phyloP scores from a whole-genome alignment of 2,329 filamentous ascomycete genomes.

The Remersonia thermophila region DNA sequence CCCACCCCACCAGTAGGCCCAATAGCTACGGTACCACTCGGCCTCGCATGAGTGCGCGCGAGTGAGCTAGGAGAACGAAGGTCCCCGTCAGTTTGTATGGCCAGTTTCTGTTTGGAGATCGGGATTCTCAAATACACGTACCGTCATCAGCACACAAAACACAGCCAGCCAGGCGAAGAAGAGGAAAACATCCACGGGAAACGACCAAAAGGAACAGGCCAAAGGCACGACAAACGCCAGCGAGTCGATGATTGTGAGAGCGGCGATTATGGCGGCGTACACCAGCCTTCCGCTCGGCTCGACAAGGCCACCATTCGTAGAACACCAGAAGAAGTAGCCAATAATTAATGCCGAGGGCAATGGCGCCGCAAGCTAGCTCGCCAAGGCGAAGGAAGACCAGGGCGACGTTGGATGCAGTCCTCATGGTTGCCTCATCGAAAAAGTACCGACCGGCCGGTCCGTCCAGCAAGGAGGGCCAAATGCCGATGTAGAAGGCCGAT shows the following conservation, averaged over 20 bases:
- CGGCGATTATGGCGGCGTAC: constrained; percentile 8
- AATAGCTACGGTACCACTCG: constrained; percentile 9
- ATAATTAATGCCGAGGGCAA: constrained; percentile 7
- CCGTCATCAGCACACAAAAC: constrained; percentile 10
- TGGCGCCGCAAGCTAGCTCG: constrained; percentile 4
- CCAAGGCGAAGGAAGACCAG: constrained; percentile 4
- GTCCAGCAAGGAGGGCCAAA: too few relatives aligned
- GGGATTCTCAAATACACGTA: not conserved
- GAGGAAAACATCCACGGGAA: constrained; percentile 10
- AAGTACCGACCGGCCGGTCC: too few relatives aligned
- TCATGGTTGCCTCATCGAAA: not conserved
- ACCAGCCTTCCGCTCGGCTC: constrained; percentile 9
- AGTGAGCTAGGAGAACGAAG: constrained; percentile 6
- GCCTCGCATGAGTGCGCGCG: constrained; percentile 6
- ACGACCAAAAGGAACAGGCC: constrained; percentile 10
- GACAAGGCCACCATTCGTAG: constrained; percentile 5
- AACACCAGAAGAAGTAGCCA: constrained; percentile 6
- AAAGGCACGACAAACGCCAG: constrained; percentile 8
- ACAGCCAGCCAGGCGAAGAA: constrained; percentile 10
- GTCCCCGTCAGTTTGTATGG: not conserved
- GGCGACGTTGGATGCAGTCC: constrained; percentile 1
- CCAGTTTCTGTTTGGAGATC: too few relatives aligned
- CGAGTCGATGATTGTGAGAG: constrained; percentile 9
- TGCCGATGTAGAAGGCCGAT: too few relatives aligned
- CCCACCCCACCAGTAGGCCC: constrained; percentile 13